Base-by-base conservation (phyloP, 148 eudicot species). In the Gaultheria prostrata region DNA sequence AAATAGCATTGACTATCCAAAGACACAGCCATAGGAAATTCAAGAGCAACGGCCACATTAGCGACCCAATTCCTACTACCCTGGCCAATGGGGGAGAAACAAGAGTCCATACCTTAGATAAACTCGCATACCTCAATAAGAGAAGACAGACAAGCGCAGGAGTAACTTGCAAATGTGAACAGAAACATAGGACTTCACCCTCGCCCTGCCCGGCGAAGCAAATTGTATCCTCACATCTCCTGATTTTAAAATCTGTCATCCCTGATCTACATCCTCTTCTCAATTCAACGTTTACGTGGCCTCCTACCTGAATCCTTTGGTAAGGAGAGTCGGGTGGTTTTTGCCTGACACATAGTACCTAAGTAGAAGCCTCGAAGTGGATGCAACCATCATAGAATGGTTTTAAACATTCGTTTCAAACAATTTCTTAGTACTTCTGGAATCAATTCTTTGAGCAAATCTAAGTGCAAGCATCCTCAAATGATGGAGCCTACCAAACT, bases 241-340 rank as follows among this genome's bases (percentile, higher is more conserved):
- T 39, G 24, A 17, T 35, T 71, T 35, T 71, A 24, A 43, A 72
- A 72, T 35, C 35, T 71, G 76, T 71, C 21, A 32, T 71, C 76
- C 46, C 0, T 33, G 32, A 70, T 32, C 48, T n/a, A 33, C 17
- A 35, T 71, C 76, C n/a, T 33, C 50, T 43, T 73, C 9, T 14
- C 77, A 73, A 43, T 20, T 35, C 48, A 73, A 35, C 28, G 2
- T 39, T 17, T 73, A 10, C 49, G 1, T 6, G 75, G 6, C 76
- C 75, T 14, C 20, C 49, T 43, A 73, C 77, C 77, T 39, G 77
- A 73, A 73, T 39, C 77, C n/a, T 43, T 72, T 20, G 49, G 26
- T 43, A 20, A 13, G 46, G 70, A 24, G 24, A 61, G 30, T 24
- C 30, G 0, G 0, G 15, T 63, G 32, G 30, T 14, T 28, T 28